Conservation (phyloP, 768 basidiomycete species). For the Pleurotus salmoneostramineus region DNA sequence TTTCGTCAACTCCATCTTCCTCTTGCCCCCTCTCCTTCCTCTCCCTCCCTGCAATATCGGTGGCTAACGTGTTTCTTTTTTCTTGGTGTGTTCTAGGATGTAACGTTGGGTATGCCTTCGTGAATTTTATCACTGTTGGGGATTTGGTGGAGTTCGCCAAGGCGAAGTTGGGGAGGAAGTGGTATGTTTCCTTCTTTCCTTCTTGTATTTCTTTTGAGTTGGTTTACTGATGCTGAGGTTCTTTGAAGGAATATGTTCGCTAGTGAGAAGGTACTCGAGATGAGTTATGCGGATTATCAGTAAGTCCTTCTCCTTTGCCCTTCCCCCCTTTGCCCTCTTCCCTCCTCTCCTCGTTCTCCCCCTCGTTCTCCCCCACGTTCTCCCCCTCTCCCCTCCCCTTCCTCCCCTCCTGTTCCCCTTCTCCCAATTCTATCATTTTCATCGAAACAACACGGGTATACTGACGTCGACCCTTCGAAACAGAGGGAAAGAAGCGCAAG, state of each 20-base stretch:
- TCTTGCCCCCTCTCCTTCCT: no score
- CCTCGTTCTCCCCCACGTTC: no score
- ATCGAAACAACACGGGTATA: no score
- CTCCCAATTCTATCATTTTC: no score
- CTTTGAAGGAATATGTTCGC: conserved; percentile 81
- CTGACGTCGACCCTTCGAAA: no score
- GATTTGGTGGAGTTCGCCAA: conserved; percentile 77
- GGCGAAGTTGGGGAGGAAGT: conserved; percentile 73
- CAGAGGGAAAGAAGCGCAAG: conserved; percentile 86
- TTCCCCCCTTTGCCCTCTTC: background rate
- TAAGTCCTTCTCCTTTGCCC: conserved; percentile 32
- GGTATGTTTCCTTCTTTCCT: conserved; percentile 42
- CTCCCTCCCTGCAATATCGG: no score
- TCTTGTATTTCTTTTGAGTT: background rate
- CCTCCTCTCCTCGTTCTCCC: no score
- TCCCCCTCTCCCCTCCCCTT: no score
- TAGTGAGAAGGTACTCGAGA: conserved; percentile 85
- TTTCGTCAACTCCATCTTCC: no score
- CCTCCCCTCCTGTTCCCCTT: no score
- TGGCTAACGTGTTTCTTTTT: background rate
- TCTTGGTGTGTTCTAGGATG: conserved; percentile 41
- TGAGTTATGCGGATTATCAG: conserved; percentile 94
- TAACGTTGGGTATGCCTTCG: conserved; percentile 83
- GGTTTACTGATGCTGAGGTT: conserved; percentile 5
- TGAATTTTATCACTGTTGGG: conserved; percentile 81